Percentiles rank a stretch among this genome's conserved stretches.
Evolutionary conservation across 225 moss, liverwort and hornwort genomes (phyloP).

Genomic region (Sphagnum tenellum): DNA sequence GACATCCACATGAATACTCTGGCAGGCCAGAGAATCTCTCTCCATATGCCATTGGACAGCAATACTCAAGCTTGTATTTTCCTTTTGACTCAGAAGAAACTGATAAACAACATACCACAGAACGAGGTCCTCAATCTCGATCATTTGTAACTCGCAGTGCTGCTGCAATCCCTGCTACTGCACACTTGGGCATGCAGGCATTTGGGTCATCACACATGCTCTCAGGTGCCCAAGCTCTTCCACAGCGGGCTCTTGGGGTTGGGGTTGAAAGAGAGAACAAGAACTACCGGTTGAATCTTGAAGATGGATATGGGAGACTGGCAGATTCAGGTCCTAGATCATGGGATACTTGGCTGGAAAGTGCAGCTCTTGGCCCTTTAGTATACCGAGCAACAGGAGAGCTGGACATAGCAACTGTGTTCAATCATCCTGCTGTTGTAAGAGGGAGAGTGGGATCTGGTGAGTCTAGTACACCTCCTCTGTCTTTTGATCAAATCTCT

Average conservation of each 20-base stretch:
- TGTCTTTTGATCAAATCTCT: constrained; percentile 80
- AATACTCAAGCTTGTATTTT: constrained; percentile 61
- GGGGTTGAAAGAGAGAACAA: constrained; percentile 29
- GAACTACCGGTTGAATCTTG: constrained; percentile 12
- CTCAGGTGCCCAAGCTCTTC: constrained; percentile 22
- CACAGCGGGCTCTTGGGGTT: constrained; percentile 30
- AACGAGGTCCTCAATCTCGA: constrained; percentile 64
- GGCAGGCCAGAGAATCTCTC: constrained; percentile 21
- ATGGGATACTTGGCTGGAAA: constrained; percentile 22
- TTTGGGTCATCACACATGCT: constrained; percentile 24
- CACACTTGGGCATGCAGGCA: constrained; percentile 34
- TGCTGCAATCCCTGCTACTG: constrained; percentile 23
- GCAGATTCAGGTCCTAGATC: constrained; percentile 31
- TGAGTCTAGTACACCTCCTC: constrained; percentile 36
- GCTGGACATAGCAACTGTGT: constrained; percentile 39
- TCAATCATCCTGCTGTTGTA: constrained; percentile 64
- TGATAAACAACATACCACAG: constrained; percentile 66
- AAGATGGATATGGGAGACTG: constrained; percentile 19
- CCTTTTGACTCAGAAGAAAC: constrained; percentile 47
- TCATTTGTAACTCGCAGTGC: constrained; percentile 43
- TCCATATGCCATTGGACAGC: constrained; percentile 36
- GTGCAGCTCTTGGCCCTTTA: constrained; percentile 32
- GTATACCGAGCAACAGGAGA: constrained; percentile 81
- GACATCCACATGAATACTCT: constrained; percentile 18
- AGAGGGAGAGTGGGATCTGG: constrained; percentile 38